Conservation (phyloP, 805 yeast genomes). For the Suhomyces pyralidae region DNA sequence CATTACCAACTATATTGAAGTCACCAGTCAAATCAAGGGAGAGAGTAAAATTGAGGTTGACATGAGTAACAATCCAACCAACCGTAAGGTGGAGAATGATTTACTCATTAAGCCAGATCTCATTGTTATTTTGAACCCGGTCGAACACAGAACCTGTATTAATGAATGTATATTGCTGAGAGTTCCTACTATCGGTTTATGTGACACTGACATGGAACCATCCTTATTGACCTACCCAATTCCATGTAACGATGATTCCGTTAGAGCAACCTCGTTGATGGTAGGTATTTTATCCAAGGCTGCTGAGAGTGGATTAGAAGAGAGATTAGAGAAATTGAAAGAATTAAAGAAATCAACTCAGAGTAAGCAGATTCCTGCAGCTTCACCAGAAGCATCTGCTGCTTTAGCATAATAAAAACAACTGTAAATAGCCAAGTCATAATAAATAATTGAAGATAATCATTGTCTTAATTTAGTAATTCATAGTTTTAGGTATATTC, state of each 20-base stretch:
- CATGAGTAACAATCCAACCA: constrained; percentile 65
- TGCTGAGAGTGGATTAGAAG: constrained; percentile 71
- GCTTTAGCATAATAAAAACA: neutral
- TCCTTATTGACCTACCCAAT: constrained; percentile 87
- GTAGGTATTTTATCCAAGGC: constrained; percentile 83
- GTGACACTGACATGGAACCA: constrained; percentile 94
- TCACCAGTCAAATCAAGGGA: constrained; percentile 51
- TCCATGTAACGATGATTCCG: constrained; percentile 93
- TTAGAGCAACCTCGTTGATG: constrained; percentile 75
- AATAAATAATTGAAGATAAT: neutral
- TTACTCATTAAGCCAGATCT: constrained; percentile 81
- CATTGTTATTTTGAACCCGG: constrained; percentile 81
- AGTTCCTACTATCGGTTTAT: constrained; percentile 89
- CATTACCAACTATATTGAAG: constrained; percentile 76
- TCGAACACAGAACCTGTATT: constrained; percentile 76
- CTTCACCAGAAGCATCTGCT: neutral
- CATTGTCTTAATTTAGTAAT: neutral
- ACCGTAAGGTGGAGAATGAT: constrained; percentile 50
- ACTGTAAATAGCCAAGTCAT: constrained; percentile 4
- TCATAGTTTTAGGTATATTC: neutral
- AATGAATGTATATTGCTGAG: constrained; percentile 78
- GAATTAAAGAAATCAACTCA: constrained; percentile 6
- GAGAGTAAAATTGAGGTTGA: constrained; percentile 57
- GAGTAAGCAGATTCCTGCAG: neutral
- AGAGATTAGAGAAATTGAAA: constrained; percentile 41